These are phyloP conservation scores for Coemansia sp. DNA, from an alignment of 192 early-diverging fungal genomes.

Conservation along the genomic window DNA sequence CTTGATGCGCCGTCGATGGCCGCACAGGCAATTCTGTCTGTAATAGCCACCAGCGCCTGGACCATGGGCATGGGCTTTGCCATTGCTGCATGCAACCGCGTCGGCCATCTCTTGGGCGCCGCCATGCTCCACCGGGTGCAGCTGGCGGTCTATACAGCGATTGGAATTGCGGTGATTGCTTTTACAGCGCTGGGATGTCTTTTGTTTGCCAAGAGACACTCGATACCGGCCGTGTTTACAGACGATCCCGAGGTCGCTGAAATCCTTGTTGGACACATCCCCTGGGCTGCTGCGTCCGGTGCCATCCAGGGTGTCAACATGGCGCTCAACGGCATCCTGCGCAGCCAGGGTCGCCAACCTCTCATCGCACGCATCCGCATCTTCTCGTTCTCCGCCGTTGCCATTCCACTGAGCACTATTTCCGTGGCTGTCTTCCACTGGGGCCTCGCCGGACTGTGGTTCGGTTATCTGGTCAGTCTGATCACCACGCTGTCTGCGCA, in stretches of 20 bases:
- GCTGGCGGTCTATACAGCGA: conserved; percentile 40
- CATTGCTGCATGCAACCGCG: conserved; percentile 78
- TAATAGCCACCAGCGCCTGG: conserved; percentile 64
- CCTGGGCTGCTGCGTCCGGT: conserved; percentile 28
- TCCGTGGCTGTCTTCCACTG: conserved; percentile 50
- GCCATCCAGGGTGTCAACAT: conserved; percentile 58
- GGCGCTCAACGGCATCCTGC: conserved; percentile 60
- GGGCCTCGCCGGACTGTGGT: conserved; percentile 70
- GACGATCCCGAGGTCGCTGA: conserved; percentile 24
- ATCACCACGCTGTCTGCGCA: conserved; percentile 13
- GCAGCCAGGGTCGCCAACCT: conserved; percentile 58
- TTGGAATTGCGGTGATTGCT: conserved; percentile 55
- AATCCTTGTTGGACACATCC: conserved; percentile 31
- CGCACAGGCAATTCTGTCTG: conserved; percentile 78
- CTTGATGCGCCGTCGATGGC: conserved; percentile 76
- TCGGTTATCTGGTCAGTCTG: conserved; percentile 54
- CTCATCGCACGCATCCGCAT: conserved; percentile 55
- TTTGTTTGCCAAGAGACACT: conserved; percentile 54
- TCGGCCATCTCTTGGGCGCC: conserved; percentile 75
- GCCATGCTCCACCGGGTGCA: conserved; percentile 56
- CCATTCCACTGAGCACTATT: conserved; percentile 51
- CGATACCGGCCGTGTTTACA: conserved; percentile 60
- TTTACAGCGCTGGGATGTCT: conserved; percentile 57
- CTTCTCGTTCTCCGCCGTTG: conserved; percentile 46
- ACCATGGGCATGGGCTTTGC: conserved; percentile 68